Conservation (phyloP, 2,329 filamentous ascomycete genomes). For the Dothideomycetes sp. region DNA sequence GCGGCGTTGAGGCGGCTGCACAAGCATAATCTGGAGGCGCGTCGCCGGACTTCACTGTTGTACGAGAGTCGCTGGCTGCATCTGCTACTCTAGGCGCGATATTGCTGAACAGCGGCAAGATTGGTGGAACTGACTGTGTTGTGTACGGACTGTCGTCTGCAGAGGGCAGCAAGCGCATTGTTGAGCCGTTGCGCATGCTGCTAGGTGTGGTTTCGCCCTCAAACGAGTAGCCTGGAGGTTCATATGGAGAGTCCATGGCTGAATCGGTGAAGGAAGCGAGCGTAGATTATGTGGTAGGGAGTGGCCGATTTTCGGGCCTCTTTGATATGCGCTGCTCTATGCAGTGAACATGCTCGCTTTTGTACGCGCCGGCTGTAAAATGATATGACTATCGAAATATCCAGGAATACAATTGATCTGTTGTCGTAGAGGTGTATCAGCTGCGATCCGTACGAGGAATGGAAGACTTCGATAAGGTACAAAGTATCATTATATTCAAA, state of each 20-base stretch:
- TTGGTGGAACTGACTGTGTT: constrained; percentile 28
- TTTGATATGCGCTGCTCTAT: not conserved
- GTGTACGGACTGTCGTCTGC: constrained; percentile 31
- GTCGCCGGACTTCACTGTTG: not conserved
- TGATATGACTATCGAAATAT: not conserved
- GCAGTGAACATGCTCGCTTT: not conserved
- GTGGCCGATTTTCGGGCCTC: not conserved
- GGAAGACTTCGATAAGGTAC: too few relatives aligned
- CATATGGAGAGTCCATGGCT: constrained; percentile 17
- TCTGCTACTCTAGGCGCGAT: not conserved
- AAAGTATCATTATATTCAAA: too few relatives aligned
- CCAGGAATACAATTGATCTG: too few relatives aligned
- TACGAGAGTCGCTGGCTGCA: not conserved
- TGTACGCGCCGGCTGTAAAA: not conserved
- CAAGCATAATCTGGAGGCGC: not conserved
- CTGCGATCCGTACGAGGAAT: too few relatives aligned
- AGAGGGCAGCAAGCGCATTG: constrained; percentile 40
- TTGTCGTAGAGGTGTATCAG: too few relatives aligned
- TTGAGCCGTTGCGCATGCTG: constrained; percentile 28
- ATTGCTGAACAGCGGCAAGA: not conserved
- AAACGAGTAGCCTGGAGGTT: constrained; percentile 31
- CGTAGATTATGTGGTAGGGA: not conserved
- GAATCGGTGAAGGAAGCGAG: not conserved
- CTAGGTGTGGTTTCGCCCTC: constrained; percentile 25
- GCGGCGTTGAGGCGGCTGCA: not conserved